Conservation (phyloP, 148 eudicot species). For the Rhododendron kiyosumense region DNA sequence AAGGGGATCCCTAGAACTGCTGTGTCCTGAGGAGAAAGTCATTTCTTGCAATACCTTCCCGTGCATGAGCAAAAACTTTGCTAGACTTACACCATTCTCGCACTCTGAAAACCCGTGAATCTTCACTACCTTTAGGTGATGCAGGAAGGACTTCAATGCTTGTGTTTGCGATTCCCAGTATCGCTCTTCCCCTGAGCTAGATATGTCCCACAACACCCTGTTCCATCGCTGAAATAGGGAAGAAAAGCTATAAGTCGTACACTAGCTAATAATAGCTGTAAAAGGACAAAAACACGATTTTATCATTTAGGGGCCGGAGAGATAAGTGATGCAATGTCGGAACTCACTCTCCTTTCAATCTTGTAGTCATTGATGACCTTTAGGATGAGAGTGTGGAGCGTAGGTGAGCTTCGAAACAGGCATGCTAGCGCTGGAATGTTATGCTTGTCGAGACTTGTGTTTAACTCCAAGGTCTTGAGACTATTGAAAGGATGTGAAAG, state of each 20-base stretch:
- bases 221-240: slow-evolving; percentile 29
- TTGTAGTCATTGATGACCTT: slow-evolving; percentile 23
- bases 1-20: slow-evolving; percentile 26
- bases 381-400: slow-evolving; percentile 38
- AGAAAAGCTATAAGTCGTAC: not conserved
- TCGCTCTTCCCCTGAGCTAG: slow-evolving; percentile 25
- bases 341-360: slow-evolving; percentile 30
- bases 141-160: slow-evolving; percentile 33
- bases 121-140: slow-evolving; percentile 39
- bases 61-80: slow-evolving; percentile 49
- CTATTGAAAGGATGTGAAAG: slow-evolving; percentile 18
- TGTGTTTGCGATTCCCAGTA: slow-evolving; percentile 43
- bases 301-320: not conserved
- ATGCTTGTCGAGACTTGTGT: slow-evolving; percentile 23
- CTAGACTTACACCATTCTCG: slow-evolving; percentile 33
- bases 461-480: slow-evolving; percentile 29
- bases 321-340: not conserved
- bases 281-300: not conserved
- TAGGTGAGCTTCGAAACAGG: slow-evolving; percentile 37
- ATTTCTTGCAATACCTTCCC: slow-evolving; percentile 46
- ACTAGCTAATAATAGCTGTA: not conserved
- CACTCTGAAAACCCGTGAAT: slow-evolving; percentile 40
- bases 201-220: slow-evolving; percentile 35
- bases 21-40: slow-evolving; percentile 23
- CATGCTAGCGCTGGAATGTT: slow-evolving; percentile 35